A percentile compares a stretch with the other conserved stretches of the same genome.
Evolutionary conservation across 805 yeast species (phyloP).

Genomic region (Ogataea allantospora): DNA sequence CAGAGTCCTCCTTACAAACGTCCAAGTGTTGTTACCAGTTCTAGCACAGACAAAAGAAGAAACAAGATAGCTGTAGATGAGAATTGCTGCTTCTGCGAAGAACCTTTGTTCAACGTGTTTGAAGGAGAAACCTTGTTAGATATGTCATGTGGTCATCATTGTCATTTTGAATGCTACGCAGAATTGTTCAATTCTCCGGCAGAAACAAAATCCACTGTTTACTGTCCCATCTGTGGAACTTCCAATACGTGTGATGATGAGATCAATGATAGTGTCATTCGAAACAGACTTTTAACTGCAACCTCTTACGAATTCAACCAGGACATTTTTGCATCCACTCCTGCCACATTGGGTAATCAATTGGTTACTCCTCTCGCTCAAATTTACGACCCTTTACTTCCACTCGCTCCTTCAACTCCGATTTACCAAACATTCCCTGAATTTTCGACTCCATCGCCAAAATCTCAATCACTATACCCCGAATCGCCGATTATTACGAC

Average conservation of each 20-base stretch:
- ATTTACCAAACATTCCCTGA: slow-evolving; percentile 18
- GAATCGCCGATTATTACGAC: slow-evolving; percentile 19
- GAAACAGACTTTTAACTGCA: slow-evolving; percentile 12
- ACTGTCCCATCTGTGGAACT: slow-evolving; percentile 22
- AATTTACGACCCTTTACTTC: slow-evolving; percentile 8
- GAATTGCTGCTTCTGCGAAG: slow-evolving; percentile 45
- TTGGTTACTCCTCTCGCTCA: slow-evolving; percentile 11
- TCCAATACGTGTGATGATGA: slow-evolving; percentile 15
- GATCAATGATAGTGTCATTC: slow-evolving; percentile 16
- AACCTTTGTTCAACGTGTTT: slow-evolving; percentile 38
- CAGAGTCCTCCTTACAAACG: slow-evolving; percentile 17
- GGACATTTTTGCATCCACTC: slow-evolving; percentile 13
- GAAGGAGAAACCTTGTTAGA: slow-evolving; percentile 43
- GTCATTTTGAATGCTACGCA: slow-evolving; percentile 44
- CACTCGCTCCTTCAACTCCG: slow-evolving; percentile 24
- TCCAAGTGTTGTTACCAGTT: slow-evolving; percentile 11
- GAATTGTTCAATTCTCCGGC: slow-evolving; percentile 25
- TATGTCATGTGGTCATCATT: slow-evolving; percentile 42
- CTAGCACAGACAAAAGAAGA: slow-evolving; percentile 8
- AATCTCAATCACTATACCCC: slow-evolving; percentile 12
- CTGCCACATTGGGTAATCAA: slow-evolving; percentile 11
- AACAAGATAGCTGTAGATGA: slow-evolving; percentile 13
- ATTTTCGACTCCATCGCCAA: slow-evolving; percentile 14
- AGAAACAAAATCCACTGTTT: slow-evolving; percentile 5
- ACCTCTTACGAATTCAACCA: slow-evolving; percentile 8